These are phyloP conservation scores for Salix caprea DNA, from an alignment of 345 rosid genomes.

Conservation along the genomic window DNA sequence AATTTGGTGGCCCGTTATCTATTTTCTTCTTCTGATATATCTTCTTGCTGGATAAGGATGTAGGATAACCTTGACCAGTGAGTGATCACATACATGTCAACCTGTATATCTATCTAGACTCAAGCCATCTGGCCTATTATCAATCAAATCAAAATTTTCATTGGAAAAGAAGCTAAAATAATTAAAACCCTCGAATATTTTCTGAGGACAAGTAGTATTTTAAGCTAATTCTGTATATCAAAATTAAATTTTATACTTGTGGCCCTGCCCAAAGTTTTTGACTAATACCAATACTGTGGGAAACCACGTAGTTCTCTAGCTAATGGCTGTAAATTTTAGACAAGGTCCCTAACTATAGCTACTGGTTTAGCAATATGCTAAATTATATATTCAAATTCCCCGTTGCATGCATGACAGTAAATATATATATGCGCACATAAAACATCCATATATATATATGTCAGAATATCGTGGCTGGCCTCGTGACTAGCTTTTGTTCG, in stretches of 20 bases:
- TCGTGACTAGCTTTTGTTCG: background rate
- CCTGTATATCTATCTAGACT: no score
- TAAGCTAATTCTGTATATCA: no score
- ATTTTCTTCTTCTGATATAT: background rate
- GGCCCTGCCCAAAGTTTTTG: background rate
- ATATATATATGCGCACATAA: background rate
- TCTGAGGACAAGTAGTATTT: no score
- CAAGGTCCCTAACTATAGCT: background rate
- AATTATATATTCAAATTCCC: background rate
- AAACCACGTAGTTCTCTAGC: background rate
- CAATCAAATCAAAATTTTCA: no score
- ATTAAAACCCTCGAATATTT: no score
- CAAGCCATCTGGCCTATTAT: no score
- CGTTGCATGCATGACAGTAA: background rate
- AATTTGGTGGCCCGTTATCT: background rate
- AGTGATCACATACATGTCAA: no score
- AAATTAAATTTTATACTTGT: background rate
- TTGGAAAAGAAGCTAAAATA: no score
- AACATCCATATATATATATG: conserved; percentile 1
- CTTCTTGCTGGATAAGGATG: no score
- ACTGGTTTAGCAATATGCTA: background rate
- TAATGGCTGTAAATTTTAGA: background rate
- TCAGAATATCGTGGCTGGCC: background rate
- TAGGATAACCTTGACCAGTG: no score
- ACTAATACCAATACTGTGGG: background rate